Percentiles rank a stretch among this genome's conserved stretches.
Conservation (phyloP, 345 rosid genomes). For the Camelina laxa region DNA sequence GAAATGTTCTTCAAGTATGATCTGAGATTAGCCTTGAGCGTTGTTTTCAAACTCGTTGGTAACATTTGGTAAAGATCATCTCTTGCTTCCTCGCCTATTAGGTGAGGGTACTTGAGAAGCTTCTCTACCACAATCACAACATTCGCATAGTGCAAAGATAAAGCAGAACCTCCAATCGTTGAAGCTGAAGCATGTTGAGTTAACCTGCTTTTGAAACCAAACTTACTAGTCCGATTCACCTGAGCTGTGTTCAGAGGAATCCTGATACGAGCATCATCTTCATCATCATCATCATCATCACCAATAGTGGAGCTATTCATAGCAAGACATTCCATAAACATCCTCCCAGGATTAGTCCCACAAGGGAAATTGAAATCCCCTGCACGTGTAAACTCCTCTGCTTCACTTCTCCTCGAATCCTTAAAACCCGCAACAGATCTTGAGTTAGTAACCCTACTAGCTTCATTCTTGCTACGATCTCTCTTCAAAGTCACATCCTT, state of each 20-base stretch:
- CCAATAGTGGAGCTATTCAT: constrained; percentile 60
- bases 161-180: constrained; percentile 91
- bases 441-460: constrained; percentile 38
- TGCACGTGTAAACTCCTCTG: constrained; percentile 47
- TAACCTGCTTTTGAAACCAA: constrained; percentile 62
- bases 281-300: constrained; percentile 47
- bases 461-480: constrained; percentile 55
- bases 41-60: constrained; percentile 76
- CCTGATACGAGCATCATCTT: constrained; percentile 48
- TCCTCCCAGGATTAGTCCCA: constrained; percentile 79
- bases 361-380: constrained; percentile 80
- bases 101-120: constrained; percentile 85
- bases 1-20: constrained; percentile 79
- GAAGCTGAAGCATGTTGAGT: constrained; percentile 60
- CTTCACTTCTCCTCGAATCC: constrained; percentile 55
- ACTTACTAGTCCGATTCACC: constrained; percentile 40
- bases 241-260: constrained; percentile 47
- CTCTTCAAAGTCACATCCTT: constrained; percentile 48
- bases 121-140: constrained; percentile 88
- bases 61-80: constrained; percentile 95
- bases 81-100: constrained; percentile 94
- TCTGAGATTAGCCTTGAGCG: constrained; percentile 67
- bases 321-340: constrained; percentile 84
- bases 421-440: constrained; percentile 30
- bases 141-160: constrained; percentile 89